Conservation (phyloP, 208 protist species). For the Crithidia fasciculata region DNA sequence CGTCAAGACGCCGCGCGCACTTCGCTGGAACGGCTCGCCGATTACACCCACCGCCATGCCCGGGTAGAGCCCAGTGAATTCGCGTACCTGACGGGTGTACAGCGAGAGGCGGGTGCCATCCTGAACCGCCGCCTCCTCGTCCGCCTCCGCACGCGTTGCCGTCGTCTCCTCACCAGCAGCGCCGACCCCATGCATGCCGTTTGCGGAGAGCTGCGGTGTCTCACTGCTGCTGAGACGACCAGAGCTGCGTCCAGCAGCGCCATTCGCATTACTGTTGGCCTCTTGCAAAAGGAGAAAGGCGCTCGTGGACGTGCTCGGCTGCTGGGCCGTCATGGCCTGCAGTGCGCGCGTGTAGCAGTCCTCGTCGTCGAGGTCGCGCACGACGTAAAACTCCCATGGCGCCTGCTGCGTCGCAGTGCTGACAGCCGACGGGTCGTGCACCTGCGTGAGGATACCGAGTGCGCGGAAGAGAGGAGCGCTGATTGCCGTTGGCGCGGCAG, state of each 20-base stretch:
- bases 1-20: slow-evolving; percentile 68
- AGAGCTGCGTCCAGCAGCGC: not conserved
- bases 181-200: not conserved
- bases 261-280: not conserved
- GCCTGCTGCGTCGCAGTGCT: slow-evolving; percentile 39
- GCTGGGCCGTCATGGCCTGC: slow-evolving; percentile 42
- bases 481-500: not conserved
- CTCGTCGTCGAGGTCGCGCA: slow-evolving; percentile 72
- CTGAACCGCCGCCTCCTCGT: slow-evolving; percentile 29
- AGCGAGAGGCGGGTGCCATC: slow-evolving; percentile 60
- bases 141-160: slow-evolving; percentile 28
- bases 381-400: slow-evolving; percentile 88
- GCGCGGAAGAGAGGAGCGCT: slow-evolving; percentile 40
- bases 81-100: slow-evolving; percentile 55
- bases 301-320: slow-evolving; percentile 10
- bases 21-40: slow-evolving; percentile 84
- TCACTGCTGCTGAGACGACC: not conserved
- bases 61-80: slow-evolving; percentile 84
- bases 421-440: slow-evolving; percentile 43
- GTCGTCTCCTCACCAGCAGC: slow-evolving; percentile 22
- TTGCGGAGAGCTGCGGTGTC: not conserved
- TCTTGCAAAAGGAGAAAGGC: slow-evolving; percentile 20
- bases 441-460: slow-evolving; percentile 80
- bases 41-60: slow-evolving; percentile 83
- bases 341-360: slow-evolving; percentile 54